phyloP scores from a whole-genome alignment of 305 asterid genomes.

The Solanum chacoense region DNA sequence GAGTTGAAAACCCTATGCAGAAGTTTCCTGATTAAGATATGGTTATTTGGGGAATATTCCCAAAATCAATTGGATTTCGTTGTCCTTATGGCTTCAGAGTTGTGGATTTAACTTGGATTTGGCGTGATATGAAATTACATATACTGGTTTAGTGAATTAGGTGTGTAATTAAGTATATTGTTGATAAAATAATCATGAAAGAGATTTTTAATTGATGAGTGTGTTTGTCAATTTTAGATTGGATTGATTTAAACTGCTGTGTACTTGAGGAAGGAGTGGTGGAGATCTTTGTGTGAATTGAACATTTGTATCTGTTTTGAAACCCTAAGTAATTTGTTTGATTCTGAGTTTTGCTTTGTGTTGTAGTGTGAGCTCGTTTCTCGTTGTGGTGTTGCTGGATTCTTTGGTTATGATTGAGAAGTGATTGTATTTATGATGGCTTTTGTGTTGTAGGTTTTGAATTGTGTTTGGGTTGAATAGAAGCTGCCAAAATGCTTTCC shows the following conservation, averaged over 20 bases:
- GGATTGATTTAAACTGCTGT: not conserved
- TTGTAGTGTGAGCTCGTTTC: not conserved
- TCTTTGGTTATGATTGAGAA: not conserved
- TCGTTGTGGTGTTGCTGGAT: not conserved
- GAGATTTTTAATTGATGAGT: not conserved
- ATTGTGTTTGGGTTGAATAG: not conserved
- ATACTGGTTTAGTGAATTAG: not conserved
- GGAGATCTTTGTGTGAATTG: not conserved
- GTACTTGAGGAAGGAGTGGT: not conserved
- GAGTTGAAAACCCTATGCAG: not conserved
- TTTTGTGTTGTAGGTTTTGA: not conserved
- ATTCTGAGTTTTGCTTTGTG: not conserved
- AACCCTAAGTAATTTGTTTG: not conserved
- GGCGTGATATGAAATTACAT: not conserved
- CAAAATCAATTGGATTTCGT: not conserved
- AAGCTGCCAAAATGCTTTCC: constrained; percentile 35
- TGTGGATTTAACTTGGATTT: not conserved
- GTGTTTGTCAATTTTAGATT: not conserved
- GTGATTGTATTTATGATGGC: not conserved
- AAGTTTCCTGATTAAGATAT: not conserved
- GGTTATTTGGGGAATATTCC: not conserved
- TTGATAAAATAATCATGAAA: not conserved
- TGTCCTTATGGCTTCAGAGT: not conserved
- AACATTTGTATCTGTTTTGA: not conserved
- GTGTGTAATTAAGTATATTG: not conserved